These are phyloP conservation scores for Crassisporium funariophilum DNA, from an alignment of 768 basidiomycete species.

Conservation along the genomic window DNA sequence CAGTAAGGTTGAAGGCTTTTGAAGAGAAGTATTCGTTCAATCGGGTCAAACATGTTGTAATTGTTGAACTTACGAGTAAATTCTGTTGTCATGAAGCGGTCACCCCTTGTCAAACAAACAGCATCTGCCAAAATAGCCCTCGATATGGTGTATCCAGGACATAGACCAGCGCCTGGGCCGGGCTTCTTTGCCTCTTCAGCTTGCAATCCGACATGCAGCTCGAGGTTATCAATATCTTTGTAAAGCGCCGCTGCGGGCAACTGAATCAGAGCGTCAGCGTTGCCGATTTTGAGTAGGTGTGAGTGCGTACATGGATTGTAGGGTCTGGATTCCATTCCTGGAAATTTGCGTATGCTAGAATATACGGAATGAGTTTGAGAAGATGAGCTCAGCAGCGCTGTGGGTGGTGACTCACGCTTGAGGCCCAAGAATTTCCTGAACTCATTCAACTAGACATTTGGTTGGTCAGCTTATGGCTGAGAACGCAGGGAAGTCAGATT, in stretches of 20 bases:
- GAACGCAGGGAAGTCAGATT: slow-evolving; percentile 22
- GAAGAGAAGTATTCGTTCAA: background rate
- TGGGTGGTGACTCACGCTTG: slow-evolving; percentile 47
- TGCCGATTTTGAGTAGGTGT: background rate
- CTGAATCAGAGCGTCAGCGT: slow-evolving; percentile 32
- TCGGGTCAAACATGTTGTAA: background rate
- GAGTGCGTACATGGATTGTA: slow-evolving; percentile 49
- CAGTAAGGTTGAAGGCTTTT: slow-evolving; percentile 70
- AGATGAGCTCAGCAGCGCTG: background rate
- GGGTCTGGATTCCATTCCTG: slow-evolving; percentile 72
- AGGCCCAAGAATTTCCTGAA: slow-evolving; percentile 73
- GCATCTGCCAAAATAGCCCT: slow-evolving; percentile 84
- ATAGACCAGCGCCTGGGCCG: slow-evolving; percentile 71
- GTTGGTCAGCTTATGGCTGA: slow-evolving; percentile 7
- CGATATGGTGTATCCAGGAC: slow-evolving; percentile 83
- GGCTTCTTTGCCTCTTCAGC: slow-evolving; percentile 72
- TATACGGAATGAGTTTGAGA: background rate
- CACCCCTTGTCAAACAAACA: slow-evolving; percentile 73
- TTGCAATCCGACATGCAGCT: slow-evolving; percentile 75
- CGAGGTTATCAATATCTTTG: slow-evolving; percentile 74
- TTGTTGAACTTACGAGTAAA: slow-evolving; percentile 61
- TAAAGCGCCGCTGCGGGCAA: slow-evolving; percentile 67
- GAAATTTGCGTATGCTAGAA: slow-evolving; percentile 60
- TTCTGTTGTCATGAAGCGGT: slow-evolving; percentile 77
- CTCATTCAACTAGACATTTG: slow-evolving; percentile 55